Evolutionary conservation across 768 basidiomycete genomes (phyloP), one percentile per base, ranked within the genome.

Genomic region (Scleroderma citrinum): DNA sequence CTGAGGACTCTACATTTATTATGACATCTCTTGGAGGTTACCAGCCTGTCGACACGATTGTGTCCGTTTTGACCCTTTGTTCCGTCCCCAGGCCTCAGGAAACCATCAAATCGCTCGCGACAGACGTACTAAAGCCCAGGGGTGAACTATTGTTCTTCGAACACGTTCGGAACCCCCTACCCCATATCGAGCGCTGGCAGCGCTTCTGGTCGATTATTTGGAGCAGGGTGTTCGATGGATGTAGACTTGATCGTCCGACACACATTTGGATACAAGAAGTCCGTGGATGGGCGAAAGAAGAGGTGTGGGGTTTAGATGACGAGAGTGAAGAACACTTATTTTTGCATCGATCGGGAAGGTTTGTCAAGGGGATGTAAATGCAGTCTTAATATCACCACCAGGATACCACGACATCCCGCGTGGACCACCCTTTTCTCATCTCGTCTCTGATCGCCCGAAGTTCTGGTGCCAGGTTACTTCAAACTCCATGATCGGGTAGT

Each of bases 111-210:
- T 61, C 63, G 0, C 71, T 89, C 14, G 69, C 75, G 3, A 60
- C 66, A 4, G 73, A 80, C 10, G 68, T 81, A 1, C 73, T 90
- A 29, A 80, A 75, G 50, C 75, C 85, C 0, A 82, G 84, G 0
- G 87, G 87, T 0, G 70, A 75, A 44, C 48, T 89, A 0, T 67
- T 89, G 16, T 81, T 81, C 56, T 82, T 80, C 51, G 87, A 90
- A 62, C 87, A 90, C 52, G 83, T 89, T 10, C 64, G 72, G 45
- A 83, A 75, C 54, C 75, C 70, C 1, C 62, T 65, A 0, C 46
- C 56, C 7, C 78, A 83, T 52, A 76, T 86, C 2, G 76, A 76
- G 7, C 78, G 80, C 77, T 88, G 85, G 85, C 87, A 90, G 63
- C 52, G 70, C 0, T 73, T 85, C 43, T 88, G 85, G 87, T 74